Evolutionary conservation across 371 early-diverging fungal genomes (phyloP).

Genomic region (Mortierella sp.): DNA sequence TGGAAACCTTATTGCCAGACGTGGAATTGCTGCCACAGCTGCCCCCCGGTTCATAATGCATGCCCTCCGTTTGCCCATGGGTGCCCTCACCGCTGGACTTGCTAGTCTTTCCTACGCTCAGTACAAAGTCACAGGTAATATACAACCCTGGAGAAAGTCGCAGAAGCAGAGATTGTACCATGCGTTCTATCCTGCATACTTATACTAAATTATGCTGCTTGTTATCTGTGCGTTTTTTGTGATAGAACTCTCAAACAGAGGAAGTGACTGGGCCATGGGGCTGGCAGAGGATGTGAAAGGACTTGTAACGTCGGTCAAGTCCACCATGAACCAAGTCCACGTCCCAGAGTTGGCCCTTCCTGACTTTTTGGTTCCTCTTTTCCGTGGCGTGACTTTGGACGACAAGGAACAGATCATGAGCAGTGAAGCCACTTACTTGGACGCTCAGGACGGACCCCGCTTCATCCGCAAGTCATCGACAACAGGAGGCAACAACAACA

Average conservation of each 20-base stretch:
- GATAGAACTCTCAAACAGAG: constrained; percentile 57
- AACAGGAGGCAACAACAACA: constrained; percentile 25
- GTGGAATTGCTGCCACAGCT: constrained; percentile 56
- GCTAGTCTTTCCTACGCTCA: constrained; percentile 62
- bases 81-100: constrained; percentile 67
- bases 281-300: constrained; percentile 48
- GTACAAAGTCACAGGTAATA: constrained; percentile 68
- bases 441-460: constrained; percentile 34
- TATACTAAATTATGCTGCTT: background rate
- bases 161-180: background rate
- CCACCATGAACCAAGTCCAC: constrained; percentile 46
- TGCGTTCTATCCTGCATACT: background rate
- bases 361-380: constrained; percentile 52
- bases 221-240: background rate
- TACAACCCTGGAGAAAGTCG: background rate
- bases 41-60: constrained; percentile 60
- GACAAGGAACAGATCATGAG: constrained; percentile 12
- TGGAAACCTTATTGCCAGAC: constrained; percentile 33
- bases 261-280: constrained; percentile 53
- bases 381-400: constrained; percentile 36
- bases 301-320: constrained; percentile 40
- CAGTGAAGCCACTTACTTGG: background rate
- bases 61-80: constrained; percentile 67
- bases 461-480: constrained; percentile 43
- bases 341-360: constrained; percentile 50